Conservation (phyloP, 768 basidiomycete species). For the Russula emetica region DNA sequence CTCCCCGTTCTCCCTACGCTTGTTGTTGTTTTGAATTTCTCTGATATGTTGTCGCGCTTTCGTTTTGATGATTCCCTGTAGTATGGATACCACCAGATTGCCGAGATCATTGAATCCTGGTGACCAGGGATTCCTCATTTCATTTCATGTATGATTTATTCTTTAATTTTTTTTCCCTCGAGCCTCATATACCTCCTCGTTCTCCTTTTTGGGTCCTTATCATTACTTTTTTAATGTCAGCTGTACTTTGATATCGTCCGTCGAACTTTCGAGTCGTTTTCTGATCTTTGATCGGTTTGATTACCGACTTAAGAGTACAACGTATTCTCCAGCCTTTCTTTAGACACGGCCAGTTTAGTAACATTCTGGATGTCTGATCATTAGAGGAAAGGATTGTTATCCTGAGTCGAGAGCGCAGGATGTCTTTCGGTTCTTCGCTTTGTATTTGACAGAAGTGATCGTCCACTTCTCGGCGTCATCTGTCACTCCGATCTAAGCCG, state of each 20-base stretch:
- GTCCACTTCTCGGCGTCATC: neutral
- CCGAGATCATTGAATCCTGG: conserved; percentile 1
- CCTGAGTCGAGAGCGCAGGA: neutral
- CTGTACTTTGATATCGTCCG: neutral
- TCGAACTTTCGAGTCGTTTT: neutral
- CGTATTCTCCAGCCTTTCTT: neutral
- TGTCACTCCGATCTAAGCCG: neutral
- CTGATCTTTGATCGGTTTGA: neutral
- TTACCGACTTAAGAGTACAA: neutral
- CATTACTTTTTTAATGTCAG: neutral
- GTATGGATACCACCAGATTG: conserved; percentile 15
- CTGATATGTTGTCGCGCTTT: conserved; percentile 7
- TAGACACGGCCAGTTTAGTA: neutral
- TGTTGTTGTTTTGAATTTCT: neutral
- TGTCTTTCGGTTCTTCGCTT: neutral
- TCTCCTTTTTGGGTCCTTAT: neutral
- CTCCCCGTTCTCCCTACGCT: neutral
- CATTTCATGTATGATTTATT: conserved; percentile 3
- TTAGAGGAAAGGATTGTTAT: neutral
- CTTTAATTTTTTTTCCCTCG: neutral
- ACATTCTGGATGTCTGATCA: neutral
- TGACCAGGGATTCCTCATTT: conserved; percentile 12
- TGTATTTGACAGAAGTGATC: neutral
- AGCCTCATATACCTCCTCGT: conserved; percentile 2
- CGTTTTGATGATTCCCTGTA: conserved; percentile 5